Percentiles rank a stretch among this genome's conserved stretches.
Evolutionary conservation across 768 basidiomycete species (phyloP).

Genomic region (Tulasnella sp.): DNA sequence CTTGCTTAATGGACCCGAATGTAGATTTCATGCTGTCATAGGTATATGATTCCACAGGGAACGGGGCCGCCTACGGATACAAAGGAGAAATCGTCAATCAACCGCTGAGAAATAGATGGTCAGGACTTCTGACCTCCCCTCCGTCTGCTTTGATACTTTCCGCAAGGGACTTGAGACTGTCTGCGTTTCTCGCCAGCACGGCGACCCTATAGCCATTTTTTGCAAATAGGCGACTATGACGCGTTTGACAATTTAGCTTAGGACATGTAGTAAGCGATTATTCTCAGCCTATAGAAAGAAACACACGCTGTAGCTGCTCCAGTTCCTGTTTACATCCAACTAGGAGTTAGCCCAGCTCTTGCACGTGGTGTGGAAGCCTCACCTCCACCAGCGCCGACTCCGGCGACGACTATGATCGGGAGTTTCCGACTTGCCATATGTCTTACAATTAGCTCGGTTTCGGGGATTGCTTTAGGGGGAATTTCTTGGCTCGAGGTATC

Average conservation of each 20-base stretch:
- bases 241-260: constrained; percentile 19
- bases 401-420: constrained; percentile 48
- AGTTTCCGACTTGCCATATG: constrained; percentile 22
- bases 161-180: constrained; percentile 41
- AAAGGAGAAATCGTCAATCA: not conserved
- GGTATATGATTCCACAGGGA: constrained; percentile 37
- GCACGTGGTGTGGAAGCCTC: not conserved
- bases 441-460: not conserved
- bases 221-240: constrained; percentile 27
- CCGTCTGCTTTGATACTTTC: constrained; percentile 43
- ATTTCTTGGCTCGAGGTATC: not conserved
- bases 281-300: not conserved
- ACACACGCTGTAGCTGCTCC: constrained; percentile 33
- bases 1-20: constrained; percentile 39
- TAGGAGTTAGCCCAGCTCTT: not conserved
- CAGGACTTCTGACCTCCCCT: constrained; percentile 37
- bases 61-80: constrained; percentile 41
- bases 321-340: constrained; percentile 25
- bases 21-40: constrained; percentile 32
- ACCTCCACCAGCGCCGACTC: constrained; percentile 34
- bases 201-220: constrained; percentile 51
- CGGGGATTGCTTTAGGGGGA: not conserved
- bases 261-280: not conserved
- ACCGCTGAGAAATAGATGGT: not conserved
- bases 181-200: constrained; percentile 46